Percentiles rank a stretch among this genome's conserved stretches.
Evolutionary conservation across 192 early-diverging fungal genomes (phyloP).

Genomic region (Phycomyces nitens): DNA sequence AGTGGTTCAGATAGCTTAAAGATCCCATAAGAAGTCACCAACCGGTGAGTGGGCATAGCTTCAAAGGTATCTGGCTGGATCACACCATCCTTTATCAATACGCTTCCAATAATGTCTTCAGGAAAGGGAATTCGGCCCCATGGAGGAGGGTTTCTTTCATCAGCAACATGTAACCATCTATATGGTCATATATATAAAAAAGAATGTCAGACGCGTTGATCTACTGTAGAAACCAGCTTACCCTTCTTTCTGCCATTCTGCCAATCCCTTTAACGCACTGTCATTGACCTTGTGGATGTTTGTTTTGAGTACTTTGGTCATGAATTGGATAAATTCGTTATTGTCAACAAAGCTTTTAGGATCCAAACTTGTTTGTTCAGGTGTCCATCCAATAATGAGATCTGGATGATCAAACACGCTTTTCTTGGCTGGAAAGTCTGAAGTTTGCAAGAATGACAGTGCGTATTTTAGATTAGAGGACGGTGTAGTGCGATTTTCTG

Average conservation of each 20-base stretch:
- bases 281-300: conserved; percentile 33
- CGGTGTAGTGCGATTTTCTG: neutral
- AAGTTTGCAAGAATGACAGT: neutral
- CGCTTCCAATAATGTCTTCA: conserved; percentile 62
- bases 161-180: conserved; percentile 40
- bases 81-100: conserved; percentile 44
- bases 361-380: conserved; percentile 16
- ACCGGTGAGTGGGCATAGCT: conserved; percentile 56
- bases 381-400: conserved; percentile 32
- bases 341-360: conserved; percentile 30
- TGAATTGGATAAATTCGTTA: conserved; percentile 24
- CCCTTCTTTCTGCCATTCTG: conserved; percentile 41
- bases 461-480: conserved; percentile 3
- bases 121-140: conserved; percentile 51
- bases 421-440: neutral
- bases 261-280: conserved; percentile 28
- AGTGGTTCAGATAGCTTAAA: conserved; percentile 51
- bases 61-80: conserved; percentile 49
- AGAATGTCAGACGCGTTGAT: too few relatives aligned
- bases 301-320: conserved; percentile 22
- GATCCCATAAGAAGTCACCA: conserved; percentile 48
- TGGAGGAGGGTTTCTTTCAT: conserved; percentile 39
- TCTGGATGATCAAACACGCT: conserved; percentile 15
- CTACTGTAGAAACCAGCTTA: too few relatives aligned
- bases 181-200: too few relatives aligned